Evolutionary conservation across 345 rosid species (phyloP).

Genomic region (Eucalyptus tenuipes): DNA sequence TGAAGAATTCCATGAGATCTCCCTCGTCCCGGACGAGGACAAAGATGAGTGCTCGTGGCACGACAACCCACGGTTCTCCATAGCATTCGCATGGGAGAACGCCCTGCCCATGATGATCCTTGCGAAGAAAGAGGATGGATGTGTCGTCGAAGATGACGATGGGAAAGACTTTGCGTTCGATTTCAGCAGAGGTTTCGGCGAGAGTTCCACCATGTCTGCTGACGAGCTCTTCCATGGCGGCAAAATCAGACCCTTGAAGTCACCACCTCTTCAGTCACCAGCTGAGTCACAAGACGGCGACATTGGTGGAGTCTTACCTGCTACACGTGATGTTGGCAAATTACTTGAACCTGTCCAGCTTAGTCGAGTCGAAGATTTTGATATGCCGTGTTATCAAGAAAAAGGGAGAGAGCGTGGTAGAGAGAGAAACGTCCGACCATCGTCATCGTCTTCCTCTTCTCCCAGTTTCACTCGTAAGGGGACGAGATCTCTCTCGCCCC

Average conservation of each 20-base stretch:
- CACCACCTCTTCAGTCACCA: slow-evolving; percentile 6
- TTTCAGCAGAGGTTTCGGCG: slow-evolving; percentile 5
- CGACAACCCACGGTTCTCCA: not conserved
- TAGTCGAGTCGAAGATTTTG: not conserved
- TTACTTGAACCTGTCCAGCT: not conserved
- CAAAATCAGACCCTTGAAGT: slow-evolving; percentile 30
- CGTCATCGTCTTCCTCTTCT: not conserved
- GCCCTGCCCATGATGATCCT: not conserved
- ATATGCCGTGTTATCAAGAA: not conserved
- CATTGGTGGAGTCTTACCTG: not conserved
- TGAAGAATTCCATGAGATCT: not conserved
- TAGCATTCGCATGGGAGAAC: not conserved
- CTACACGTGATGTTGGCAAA: not conserved
- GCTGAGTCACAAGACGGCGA: not conserved
- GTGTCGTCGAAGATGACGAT: not conserved
- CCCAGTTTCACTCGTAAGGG: slow-evolving; percentile 8
- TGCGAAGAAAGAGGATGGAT: not conserved
- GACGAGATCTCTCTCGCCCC: slow-evolving; percentile 25
- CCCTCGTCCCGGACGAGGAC: not conserved
- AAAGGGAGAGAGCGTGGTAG: not conserved
- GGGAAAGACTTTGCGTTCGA: slow-evolving; percentile 12
- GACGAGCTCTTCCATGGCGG: slow-evolving; percentile 41
- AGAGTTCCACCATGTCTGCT: slow-evolving; percentile 19
- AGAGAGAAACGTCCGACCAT: slow-evolving; percentile 12
- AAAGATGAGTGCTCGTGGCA: not conserved